A percentile compares a stretch with the other conserved stretches of the same genome.
These are phyloP conservation scores for Macaranga tanarius DNA, from an alignment of 441 rosid species.

Conservation along the genomic window DNA sequence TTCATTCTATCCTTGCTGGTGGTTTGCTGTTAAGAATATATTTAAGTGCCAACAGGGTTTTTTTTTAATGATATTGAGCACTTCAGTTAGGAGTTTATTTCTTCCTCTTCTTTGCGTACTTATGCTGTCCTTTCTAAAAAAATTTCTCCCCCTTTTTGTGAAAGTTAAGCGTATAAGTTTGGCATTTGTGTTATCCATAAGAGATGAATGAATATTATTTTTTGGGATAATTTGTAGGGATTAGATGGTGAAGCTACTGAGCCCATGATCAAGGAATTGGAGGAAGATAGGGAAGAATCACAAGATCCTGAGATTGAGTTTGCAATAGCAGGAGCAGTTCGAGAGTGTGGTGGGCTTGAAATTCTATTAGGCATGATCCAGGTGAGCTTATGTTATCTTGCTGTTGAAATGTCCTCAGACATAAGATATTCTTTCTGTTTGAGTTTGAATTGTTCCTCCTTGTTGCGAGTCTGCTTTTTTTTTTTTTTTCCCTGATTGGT, in stretches of 20 bases:
- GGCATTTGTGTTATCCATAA: background rate
- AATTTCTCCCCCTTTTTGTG: background rate
- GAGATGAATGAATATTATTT: background rate
- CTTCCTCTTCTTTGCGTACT: background rate
- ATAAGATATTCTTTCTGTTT: constrained; percentile 12
- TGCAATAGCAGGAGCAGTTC: constrained; percentile 99
- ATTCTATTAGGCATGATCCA: constrained; percentile 91
- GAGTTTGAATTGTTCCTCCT: background rate
- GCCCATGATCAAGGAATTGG: constrained; percentile 99
- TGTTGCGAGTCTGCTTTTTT: background rate
- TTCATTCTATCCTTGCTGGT: background rate
- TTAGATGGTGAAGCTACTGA: constrained; percentile 99
- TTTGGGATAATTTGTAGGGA: constrained; percentile 46
- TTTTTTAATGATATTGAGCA: background rate
- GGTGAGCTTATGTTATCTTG: constrained; percentile 46
- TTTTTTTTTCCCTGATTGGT: background rate
- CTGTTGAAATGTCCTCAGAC: background rate
- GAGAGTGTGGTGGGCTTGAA: constrained; percentile 90
- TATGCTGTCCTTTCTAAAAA: background rate
- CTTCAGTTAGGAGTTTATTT: background rate
- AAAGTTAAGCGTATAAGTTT: constrained; percentile 6
- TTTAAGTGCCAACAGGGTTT: background rate
- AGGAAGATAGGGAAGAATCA: constrained; percentile 99
- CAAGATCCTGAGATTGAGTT: constrained; percentile 99
- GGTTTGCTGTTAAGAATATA: background rate